A percentile compares a stretch with the other conserved stretches of the same genome.
Conservation (phyloP, 768 basidiomycete species). For the Leucosporidium scottii region DNA sequence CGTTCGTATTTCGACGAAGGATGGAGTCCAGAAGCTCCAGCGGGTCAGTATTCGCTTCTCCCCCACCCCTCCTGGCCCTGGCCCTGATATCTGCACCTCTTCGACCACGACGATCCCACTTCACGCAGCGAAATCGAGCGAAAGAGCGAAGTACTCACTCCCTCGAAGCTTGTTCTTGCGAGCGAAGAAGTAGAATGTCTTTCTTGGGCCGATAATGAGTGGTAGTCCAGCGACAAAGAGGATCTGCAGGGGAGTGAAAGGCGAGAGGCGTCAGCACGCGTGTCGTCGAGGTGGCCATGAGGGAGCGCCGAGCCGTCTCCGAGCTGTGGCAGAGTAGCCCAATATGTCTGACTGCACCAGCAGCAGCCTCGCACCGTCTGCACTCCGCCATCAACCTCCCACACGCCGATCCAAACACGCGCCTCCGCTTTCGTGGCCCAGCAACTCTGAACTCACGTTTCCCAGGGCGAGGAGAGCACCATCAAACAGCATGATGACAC, state of each 20-base stretch:
- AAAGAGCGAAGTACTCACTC: slow-evolving; percentile 31
- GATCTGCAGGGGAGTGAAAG: slow-evolving; percentile 52
- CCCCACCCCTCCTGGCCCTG: no score
- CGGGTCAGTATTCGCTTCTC: no score
- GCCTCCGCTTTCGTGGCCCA: no score
- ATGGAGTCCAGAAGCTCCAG: no score
- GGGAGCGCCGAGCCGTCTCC: neutral
- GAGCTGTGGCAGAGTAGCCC: neutral
- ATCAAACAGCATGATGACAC: slow-evolving; percentile 93
- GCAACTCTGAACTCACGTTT: slow-evolving; percentile 56
- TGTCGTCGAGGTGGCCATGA: no score
- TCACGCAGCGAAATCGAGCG: neutral
- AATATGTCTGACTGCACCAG: neutral
- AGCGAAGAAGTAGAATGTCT: slow-evolving; percentile 97
- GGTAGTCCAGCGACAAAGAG: slow-evolving; percentile 91
- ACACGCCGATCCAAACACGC: neutral
- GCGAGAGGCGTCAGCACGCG: neutral
- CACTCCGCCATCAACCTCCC: neutral
- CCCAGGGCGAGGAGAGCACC: slow-evolving; percentile 92
- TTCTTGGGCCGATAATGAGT: slow-evolving; percentile 91
- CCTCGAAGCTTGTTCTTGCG: slow-evolving; percentile 91
- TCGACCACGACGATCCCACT: no score
- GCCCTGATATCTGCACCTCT: no score
- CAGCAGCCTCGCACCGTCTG: neutral
- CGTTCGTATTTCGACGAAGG: no score